Base-by-base conservation (phyloP, 106 monocot genomes). In the Dendrobium chrysotoxum region DNA sequence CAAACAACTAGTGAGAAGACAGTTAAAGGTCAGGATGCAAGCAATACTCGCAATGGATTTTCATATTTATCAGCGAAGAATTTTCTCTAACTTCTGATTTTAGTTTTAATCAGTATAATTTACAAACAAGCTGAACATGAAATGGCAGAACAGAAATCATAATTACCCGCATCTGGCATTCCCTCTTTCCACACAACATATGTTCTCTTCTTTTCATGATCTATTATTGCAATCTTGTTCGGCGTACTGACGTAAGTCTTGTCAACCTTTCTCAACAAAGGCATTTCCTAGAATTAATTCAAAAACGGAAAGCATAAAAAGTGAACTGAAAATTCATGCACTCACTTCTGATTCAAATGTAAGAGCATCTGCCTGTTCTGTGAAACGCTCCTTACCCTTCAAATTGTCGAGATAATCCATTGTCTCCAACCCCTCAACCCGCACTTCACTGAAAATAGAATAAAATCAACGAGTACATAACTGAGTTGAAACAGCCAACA, bases 371-470 rank as follows among this genome's bases (percentile, higher is more conserved):
- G 91, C 93, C 83, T 96, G 95, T 70, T 95, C 95, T 46, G 95
- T 95, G 78, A 85, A 89, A 23, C 89, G 91, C 12, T 92, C 84
- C 57, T 64, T 85, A 42, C 72, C 82, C 74, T 87, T 82, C 28
- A 91, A 81, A 86, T 89, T 93, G 80, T 96, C 91, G 58, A 96
- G 75, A 78, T 91, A 96, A 84, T 96, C 93, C 39, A 91, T 53
- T 11, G 96, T 96, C 88, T 96, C 96, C 85, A 96, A 81, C 65
- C 96, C 96, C 82, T 96, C 96, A 21, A 96, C 85, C 16, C 93
- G 87, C 40, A 96, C 93, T 83, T 96, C 95, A 85, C 93, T 95
- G 83, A 53, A 73, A 83, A 82, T 28, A 70, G 31, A 35, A 70
- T 70, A 28, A 70, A 23, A 65, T 65, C 25, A 55, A 2, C 5